phyloP scores from a whole-genome alignment of 306 rosid species.

The Lathyrus sativus region DNA sequence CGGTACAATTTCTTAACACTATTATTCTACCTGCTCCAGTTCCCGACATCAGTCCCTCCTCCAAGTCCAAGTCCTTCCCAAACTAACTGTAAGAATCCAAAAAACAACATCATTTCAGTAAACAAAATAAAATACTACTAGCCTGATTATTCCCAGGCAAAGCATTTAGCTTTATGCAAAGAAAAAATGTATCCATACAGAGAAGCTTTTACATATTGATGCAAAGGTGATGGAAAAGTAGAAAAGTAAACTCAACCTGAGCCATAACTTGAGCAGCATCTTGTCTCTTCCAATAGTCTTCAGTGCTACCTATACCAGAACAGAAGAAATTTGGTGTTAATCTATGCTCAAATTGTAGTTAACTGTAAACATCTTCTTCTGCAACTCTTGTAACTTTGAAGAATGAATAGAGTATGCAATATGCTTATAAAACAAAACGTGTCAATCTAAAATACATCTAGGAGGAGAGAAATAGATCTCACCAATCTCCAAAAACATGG shows the following conservation, averaged over 20 bases:
- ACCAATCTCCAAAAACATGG: conserved; percentile 96
- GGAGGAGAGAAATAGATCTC: conserved; percentile 37
- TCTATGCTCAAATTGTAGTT: conserved; percentile 15
- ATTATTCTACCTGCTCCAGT: conserved; percentile 73
- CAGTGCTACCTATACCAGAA: conserved; percentile 82
- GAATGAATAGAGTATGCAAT: conserved; percentile 22
- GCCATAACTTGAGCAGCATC: conserved; percentile 94
- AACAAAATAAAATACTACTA: conserved; percentile 16
- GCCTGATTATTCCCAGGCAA: neutral
- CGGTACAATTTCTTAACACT: neutral
- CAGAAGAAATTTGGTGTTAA: conserved; percentile 9
- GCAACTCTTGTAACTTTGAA: neutral
- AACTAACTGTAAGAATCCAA: conserved; percentile 62
- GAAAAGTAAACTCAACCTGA: conserved; percentile 55
- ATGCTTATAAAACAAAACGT: neutral
- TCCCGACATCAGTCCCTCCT: conserved; percentile 81
- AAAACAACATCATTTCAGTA: conserved; percentile 19
- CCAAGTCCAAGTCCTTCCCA: conserved; percentile 98
- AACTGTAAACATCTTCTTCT: conserved; percentile 5
- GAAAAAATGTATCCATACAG: conserved; percentile 5
- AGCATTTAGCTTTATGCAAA: conserved; percentile 14
- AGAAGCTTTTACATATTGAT: conserved; percentile 23
- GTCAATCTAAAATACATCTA: conserved; percentile 22
- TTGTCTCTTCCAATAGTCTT: conserved; percentile 92
- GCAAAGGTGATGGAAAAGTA: conserved; percentile 30